Evolutionary conservation across 345 rosid species (phyloP).

Genomic region (Gossypium bickii): DNA sequence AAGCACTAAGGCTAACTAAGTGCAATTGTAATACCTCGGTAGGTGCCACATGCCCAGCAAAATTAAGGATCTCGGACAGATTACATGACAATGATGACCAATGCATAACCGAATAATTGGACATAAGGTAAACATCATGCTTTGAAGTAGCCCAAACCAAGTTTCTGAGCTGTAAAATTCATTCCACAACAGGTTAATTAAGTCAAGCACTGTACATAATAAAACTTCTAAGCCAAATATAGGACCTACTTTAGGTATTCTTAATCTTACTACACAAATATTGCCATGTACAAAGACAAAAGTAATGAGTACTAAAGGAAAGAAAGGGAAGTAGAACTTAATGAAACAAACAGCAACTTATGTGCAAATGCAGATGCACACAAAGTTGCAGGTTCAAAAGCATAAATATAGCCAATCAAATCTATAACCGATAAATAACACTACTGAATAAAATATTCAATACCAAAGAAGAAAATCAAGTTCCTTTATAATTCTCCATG

Average conservation of each 20-base stretch:
- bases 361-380: not conserved
- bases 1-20: not conserved
- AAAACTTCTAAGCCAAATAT: not conserved
- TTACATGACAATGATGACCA: slow-evolving; percentile 51
- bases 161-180: slow-evolving; percentile 51
- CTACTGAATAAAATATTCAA: not conserved
- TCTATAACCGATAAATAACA: not conserved
- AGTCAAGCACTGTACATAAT: not conserved
- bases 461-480: slow-evolving; percentile 2
- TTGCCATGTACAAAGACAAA: not conserved
- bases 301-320: not conserved
- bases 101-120: slow-evolving; percentile 52
- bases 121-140: slow-evolving; percentile 66
- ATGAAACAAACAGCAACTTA: not conserved
- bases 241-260: not conserved
- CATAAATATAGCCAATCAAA: not conserved
- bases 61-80: slow-evolving; percentile 50
- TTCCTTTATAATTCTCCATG: not conserved
- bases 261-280: not conserved
- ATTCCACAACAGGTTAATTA: not conserved
- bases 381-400: not conserved
- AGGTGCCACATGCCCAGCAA: slow-evolving; percentile 69
- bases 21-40: slow-evolving; percentile 38
- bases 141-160: slow-evolving; percentile 75
- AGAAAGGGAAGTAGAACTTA: not conserved